phyloP scores from a whole-genome alignment of 495 filamentous ascomycete species.

The Barbatosphaeria neglecta region DNA sequence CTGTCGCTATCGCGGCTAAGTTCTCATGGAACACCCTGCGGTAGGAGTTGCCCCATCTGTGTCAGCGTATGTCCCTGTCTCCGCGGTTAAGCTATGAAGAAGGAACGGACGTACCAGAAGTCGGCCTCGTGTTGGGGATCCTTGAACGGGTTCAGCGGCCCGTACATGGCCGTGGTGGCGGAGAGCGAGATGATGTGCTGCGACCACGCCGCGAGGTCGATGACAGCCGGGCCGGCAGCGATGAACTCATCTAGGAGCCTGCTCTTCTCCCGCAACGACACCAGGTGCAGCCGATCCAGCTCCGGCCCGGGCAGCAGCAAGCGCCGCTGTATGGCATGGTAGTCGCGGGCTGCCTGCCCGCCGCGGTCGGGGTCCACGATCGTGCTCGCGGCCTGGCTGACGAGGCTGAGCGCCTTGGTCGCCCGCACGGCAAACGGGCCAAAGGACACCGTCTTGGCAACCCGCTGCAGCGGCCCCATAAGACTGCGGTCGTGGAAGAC shows the following conservation, averaged over 20 bases:
- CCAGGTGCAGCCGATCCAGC: background rate
- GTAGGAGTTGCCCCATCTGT: background rate
- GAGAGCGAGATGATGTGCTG: slow-evolving; percentile 1
- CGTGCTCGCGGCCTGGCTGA: background rate
- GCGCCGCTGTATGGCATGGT: background rate
- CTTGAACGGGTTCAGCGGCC: slow-evolving; percentile 3
- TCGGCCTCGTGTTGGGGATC: background rate
- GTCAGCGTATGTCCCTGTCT: no score
- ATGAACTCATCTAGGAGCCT: background rate
- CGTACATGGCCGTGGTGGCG: slow-evolving; percentile 3
- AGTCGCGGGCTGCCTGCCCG: background rate
- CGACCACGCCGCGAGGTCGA: background rate
- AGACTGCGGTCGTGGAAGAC: background rate
- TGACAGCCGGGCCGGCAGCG: background rate
- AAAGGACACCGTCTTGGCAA: background rate
- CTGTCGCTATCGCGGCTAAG: background rate
- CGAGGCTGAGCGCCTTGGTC: background rate
- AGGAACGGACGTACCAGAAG: slow-evolving; percentile 1
- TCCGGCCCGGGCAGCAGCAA: background rate
- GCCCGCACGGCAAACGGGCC: background rate
- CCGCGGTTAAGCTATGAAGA: no score
- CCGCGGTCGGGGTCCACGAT: background rate
- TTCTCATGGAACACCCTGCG: background rate
- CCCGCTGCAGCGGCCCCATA: background rate
- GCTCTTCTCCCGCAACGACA: background rate